Evolutionary conservation across 257 asterid species (phyloP).

Genomic region (Craterostigma plantagineum): DNA sequence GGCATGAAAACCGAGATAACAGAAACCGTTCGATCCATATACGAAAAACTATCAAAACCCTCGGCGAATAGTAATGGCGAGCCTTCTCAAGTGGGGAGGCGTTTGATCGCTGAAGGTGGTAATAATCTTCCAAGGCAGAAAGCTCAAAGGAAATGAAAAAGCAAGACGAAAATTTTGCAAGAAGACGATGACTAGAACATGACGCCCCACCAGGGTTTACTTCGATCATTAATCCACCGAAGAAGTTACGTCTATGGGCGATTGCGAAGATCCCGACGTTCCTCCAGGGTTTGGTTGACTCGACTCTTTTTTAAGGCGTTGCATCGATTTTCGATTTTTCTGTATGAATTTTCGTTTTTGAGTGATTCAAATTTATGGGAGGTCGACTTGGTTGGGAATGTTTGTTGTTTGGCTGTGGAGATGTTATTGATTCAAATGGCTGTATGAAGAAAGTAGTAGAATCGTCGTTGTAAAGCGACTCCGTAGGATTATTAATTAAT

Average conservation of each 20-base stretch:
- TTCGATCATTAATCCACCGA: conserved; percentile 12
- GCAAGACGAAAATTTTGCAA: not conserved
- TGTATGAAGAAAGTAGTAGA: too few relatives aligned
- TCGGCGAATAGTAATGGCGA: conserved; percentile 22
- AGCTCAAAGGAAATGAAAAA: conserved; percentile 13
- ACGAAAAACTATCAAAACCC: conserved; percentile 36
- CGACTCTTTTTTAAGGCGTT: too few relatives aligned
- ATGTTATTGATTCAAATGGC: too few relatives aligned
- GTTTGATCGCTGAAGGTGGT: conserved; percentile 11
- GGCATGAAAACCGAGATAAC: conserved; percentile 63
- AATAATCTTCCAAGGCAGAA: conserved; percentile 15
- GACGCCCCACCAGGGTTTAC: conserved; percentile 45
- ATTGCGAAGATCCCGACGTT: conserved; percentile 65
- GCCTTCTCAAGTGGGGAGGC: conserved; percentile 18
- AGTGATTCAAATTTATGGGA: too few relatives aligned
- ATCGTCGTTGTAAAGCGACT: too few relatives aligned
- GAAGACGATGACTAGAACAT: conserved; percentile 17
- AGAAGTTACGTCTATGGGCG: too few relatives aligned
- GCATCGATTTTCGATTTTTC: too few relatives aligned
- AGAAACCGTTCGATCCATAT: conserved; percentile 66
- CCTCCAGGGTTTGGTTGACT: conserved; percentile 90
- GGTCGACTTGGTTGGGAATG: too few relatives aligned
- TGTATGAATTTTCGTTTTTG: too few relatives aligned
- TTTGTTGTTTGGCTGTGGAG: too few relatives aligned
- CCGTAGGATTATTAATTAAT: too few relatives aligned